Evolutionary conservation across 768 basidiomycete genomes (phyloP).

Genomic region (Lentinula lateritia): DNA sequence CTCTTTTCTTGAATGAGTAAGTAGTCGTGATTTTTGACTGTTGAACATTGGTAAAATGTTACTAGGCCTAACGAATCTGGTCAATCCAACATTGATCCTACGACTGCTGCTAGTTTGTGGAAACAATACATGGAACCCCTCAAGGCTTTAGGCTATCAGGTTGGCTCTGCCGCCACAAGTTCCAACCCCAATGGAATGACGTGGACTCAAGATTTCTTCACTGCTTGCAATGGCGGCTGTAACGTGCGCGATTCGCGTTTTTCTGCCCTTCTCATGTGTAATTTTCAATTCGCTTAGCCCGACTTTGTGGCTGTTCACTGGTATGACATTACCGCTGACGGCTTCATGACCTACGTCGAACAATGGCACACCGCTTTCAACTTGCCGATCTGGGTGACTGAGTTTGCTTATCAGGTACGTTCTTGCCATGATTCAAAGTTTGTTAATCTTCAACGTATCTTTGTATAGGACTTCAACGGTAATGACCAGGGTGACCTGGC

Average conservation of each 20-base stretch:
- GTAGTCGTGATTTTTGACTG: constrained; percentile 16
- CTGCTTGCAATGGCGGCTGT: constrained; percentile 42
- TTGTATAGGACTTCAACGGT: constrained; percentile 47
- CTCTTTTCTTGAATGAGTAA: constrained; percentile 74
- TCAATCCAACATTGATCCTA: constrained; percentile 59
- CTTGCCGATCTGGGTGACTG: constrained; percentile 54
- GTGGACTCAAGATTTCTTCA: constrained; percentile 64
- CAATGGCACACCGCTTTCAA: constrained; percentile 39
- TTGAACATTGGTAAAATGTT: not conserved
- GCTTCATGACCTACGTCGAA: constrained; percentile 48
- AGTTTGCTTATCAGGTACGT: constrained; percentile 63
- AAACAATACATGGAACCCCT: constrained; percentile 56
- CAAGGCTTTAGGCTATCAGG: constrained; percentile 43
- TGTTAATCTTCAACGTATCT: not conserved
- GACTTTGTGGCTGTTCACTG: constrained; percentile 59
- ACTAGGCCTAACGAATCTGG: constrained; percentile 59
- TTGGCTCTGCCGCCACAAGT: constrained; percentile 66
- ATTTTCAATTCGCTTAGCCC: constrained; percentile 31
- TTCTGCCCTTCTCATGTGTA: not conserved
- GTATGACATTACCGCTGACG: constrained; percentile 49
- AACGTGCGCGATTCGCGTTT: constrained; percentile 32
- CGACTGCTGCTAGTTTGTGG: constrained; percentile 51
- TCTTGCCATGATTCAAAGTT: not conserved
- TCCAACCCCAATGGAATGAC: constrained; percentile 47
- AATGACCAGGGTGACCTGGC: constrained; percentile 31